Evolutionary conservation across 2,329 filamentous ascomycete genomes (phyloP).

Genomic region (Xylaria digitata): DNA sequence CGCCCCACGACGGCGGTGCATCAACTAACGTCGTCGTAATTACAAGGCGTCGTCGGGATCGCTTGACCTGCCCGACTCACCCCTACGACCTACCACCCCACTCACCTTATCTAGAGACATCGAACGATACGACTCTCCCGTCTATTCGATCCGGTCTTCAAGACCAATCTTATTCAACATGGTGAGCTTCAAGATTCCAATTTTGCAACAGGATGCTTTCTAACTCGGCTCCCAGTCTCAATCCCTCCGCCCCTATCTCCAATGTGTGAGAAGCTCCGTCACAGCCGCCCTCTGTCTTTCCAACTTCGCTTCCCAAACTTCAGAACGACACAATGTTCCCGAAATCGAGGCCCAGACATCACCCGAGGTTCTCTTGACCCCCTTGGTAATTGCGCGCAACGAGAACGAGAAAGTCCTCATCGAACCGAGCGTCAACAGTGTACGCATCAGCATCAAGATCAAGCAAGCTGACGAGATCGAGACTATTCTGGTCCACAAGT

Average conservation of each 20-base stretch:
- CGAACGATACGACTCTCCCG: slow-evolving; percentile 18
- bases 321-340: slow-evolving; percentile 97
- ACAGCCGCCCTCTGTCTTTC: slow-evolving; percentile 93
- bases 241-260: slow-evolving; percentile 95
- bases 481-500: slow-evolving; percentile 97
- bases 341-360: slow-evolving; percentile 95
- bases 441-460: slow-evolving; percentile 97
- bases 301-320: slow-evolving; percentile 97
- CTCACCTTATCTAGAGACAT: slow-evolving; percentile 29
- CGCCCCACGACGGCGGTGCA: slow-evolving; percentile 42
- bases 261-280: slow-evolving; percentile 93
- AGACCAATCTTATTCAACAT: slow-evolving; percentile 36
- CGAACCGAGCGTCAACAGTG: slow-evolving; percentile 95
- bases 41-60: slow-evolving; percentile 36
- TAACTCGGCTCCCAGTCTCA: slow-evolving; percentile 74
- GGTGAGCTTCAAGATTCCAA: slow-evolving; percentile 38
- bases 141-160: slow-evolving; percentile 22
- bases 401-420: slow-evolving; percentile 97
- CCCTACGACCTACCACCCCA: slow-evolving; percentile 26
- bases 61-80: slow-evolving; percentile 29
- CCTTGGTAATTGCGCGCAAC: slow-evolving; percentile 90
- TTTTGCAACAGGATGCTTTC: slow-evolving; percentile 20
- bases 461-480: slow-evolving; percentile 99
- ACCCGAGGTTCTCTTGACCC: slow-evolving; percentile 92
- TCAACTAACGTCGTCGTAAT: slow-evolving; percentile 37